Base-by-base conservation (phyloP, 139 green algal species). In the Prasinococcaceae sp. region DNA sequence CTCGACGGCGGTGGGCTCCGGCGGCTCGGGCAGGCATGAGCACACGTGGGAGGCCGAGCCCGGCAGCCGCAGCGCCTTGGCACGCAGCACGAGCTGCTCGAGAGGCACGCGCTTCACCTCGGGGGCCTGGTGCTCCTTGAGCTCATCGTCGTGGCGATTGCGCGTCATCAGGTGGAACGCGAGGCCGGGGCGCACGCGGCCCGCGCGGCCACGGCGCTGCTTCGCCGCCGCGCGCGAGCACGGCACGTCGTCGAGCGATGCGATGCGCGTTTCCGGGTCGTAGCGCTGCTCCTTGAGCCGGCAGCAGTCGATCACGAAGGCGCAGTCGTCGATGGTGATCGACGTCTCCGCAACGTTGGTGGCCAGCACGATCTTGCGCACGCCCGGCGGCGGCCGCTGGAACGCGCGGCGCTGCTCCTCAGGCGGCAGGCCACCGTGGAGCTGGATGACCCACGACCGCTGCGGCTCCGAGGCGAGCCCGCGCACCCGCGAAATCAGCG, bases 11-110 rank as follows among this genome's bases (percentile, higher is more conserved):
- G 19, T 19, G 5, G 4, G 20, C 17, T 26, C 17, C 9, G 48
- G 48, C 17, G 48, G 48, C 39, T 61, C 42, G 14, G 24, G 30
- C 10, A 61, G 41, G 20, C 30, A 10, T 19, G 42, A 23, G 53
- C 53, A 61, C 10, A 53, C 41, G 19, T 47, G 39, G 16, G 33
- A 24, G 30, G 48, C 32, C 25, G 16, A 6, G 6, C 48, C 48
- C 4, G 24, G 20, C 20, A 53, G 45, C 17, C 14, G 35, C 14
- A 55, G 50, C 16, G 33, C 50, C 22, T 58, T 58, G 30, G 33
- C 24, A 61, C 79, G 77, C 47, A 95, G 72, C 32, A 85, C 78
- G 30, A 96, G 69, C 69, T 93, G 83, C 69, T 94, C 84, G 37
- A 96, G 72, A 0, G 86, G 81, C 27, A 90, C 80, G 0, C 87